Percentiles rank a stretch among this genome's conserved stretches.
Conservation (phyloP, 169 alveolate species). For the Perkinsus marinus region DNA sequence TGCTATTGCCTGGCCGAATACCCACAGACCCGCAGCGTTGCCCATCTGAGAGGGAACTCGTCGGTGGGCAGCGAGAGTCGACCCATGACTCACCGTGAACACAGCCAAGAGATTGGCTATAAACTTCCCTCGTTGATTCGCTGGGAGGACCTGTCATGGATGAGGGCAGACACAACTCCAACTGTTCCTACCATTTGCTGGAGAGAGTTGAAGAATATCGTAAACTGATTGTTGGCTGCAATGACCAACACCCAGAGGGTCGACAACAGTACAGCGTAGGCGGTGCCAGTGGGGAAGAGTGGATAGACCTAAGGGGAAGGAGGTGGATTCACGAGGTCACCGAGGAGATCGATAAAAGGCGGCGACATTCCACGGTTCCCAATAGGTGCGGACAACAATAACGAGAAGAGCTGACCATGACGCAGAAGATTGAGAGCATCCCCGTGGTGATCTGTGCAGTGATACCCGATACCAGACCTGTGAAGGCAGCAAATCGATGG, state of each 20-base stretch:
- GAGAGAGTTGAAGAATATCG: neutral
- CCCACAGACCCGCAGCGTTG: neutral
- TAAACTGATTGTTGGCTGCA: neutral
- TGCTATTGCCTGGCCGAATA: neutral
- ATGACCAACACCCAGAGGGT: neutral
- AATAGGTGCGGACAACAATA: too few relatives aligned
- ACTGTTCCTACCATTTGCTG: neutral
- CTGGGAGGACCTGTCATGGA: neutral
- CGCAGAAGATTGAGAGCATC: neutral
- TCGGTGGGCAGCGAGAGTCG: neutral
- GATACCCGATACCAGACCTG: neutral
- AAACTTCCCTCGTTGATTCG: neutral
- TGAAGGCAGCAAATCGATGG: neutral
- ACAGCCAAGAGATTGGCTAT: neutral
- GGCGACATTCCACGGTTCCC: too few relatives aligned
- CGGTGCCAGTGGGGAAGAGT: neutral
- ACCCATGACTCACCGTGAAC: neutral
- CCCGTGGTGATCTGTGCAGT: neutral
- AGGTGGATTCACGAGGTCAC: neutral
- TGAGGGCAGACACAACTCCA: too few relatives aligned
- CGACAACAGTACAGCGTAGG: neutral
- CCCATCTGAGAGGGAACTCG: neutral
- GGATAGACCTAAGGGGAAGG: neutral
- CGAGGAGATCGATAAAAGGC: too few relatives aligned
- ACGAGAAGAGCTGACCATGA: neutral